Evolutionary conservation across 169 alveolate species (phyloP), one percentile per base, ranked within the genome.

Genomic region (Plasmodium cynomolgi): DNA sequence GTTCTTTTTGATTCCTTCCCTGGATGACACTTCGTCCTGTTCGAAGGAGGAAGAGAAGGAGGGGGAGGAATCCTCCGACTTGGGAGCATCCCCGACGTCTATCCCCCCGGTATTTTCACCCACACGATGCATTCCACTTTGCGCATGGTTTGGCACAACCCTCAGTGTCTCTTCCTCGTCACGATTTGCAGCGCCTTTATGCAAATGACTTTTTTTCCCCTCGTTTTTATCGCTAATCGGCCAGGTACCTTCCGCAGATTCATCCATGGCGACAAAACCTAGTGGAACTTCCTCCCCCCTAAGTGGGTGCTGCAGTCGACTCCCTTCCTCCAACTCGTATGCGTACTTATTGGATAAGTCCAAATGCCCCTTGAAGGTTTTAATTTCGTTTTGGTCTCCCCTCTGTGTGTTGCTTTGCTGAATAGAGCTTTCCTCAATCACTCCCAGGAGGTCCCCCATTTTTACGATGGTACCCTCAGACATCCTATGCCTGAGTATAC

Each of bases 401-500:
- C 33, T 92, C 1, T 95, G 47, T 13, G 11, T 81, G 15, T 1
- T 26, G 4, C 88, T 84, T 7, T 84, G n/a, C 13, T 31, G 54
- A 9, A 82, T 39, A 23, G 58, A 84, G 13, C 15, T 75, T 68
- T 84, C 39, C 80, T 93, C 96, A 31, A 81, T 95, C 9, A 86
- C 85, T 26, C 86, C 97, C 37, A 96, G 93, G 71, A 96, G 82
- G 84, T 96, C 98, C 7, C 97, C 97, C 1, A 95, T 84, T 85
- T 96, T 95, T 31, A 96, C 93, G 4, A 96, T 93, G 34, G 96
- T 95, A 1, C 98, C 98, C 72, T 95, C 97, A 1, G 98, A 94
- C 95, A 92, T 91, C 34, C 95, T 93, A 92, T 95, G 97, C 50
- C 88, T 95, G 71, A 97, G 79, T 68, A 88, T 94, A 8, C 98